Evolutionary conservation across 106 monocot genomes (phyloP), one percentile per base, ranked within the genome.

Genomic region (Dioscorea alata): DNA sequence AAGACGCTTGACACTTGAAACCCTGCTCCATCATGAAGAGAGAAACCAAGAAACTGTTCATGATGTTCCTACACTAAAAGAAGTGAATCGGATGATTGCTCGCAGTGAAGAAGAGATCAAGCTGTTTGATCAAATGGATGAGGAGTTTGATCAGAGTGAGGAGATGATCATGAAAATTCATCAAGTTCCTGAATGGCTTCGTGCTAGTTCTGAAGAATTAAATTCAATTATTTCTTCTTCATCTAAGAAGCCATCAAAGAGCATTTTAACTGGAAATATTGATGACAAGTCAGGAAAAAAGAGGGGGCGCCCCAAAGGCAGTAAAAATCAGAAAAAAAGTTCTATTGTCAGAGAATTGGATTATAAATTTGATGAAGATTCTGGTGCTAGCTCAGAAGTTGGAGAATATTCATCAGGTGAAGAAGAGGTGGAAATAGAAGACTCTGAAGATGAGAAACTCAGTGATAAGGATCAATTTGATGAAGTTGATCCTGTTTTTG

Each of bases 41-140:
- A 78, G 97, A 69, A 85, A 89, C 49, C 97, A 97, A 76, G 97
- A 90, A 76, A 89, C 68, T 68, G 84, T 97, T 49, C 87, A 97
- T 79, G 87, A 97, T 79, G 97, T 97, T 77, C 97, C 97, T 50
- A 92, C 92, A 13, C 42, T 92, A 23, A 82, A 92, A 74, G 76
- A 92, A 73, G 97, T 97, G 18, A 97, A 97, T 61, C 89, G 97
- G 6, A 85, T 97, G 97, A 92, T 97, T 77, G 89, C 97, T 71
- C 79, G 92, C 4, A 87, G 77, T 60, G 87, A 92, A 61, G 89
- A 90, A 70, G 97, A 97, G 75, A 72, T 97, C 75, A 86, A 89
- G 74, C 70, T 97, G 51, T 97, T 97, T 77, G 97, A 92, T 74
- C 97, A 97, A 81, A 97, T 97, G 97, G 97, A 97, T 69, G 92